phyloP scores from a whole-genome alignment of 2,329 filamentous ascomycete species.

The Blastomyces percursus region DNA sequence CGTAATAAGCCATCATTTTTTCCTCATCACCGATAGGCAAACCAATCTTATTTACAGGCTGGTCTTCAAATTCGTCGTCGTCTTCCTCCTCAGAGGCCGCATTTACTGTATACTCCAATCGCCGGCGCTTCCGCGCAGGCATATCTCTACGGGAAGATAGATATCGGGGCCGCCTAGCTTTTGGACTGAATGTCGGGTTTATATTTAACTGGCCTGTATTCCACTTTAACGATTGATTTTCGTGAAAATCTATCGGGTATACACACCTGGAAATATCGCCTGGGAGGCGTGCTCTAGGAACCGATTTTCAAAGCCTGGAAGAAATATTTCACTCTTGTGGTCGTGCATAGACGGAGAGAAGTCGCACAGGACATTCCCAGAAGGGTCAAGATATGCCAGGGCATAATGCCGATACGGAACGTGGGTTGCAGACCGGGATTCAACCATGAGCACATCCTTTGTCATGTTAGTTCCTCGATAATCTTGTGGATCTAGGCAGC shows the following conservation, averaged over 20 bases:
- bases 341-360: constrained; percentile 5
- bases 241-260: background rate
- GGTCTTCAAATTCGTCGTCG: background rate
- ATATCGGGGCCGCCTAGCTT: background rate
- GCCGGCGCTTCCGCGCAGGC: background rate
- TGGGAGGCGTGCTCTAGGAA: background rate
- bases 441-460: background rate
- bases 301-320: background rate
- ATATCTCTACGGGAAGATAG: background rate
- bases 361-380: constrained; percentile 3
- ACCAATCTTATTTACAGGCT: background rate
- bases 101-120: background rate
- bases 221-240: background rate
- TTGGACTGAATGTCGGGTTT: background rate
- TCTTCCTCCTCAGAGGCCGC: background rate
- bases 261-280: background rate
- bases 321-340: background rate
- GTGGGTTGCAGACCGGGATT: background rate
- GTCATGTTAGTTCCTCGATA: constrained; percentile 1
- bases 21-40: constrained; percentile 29
- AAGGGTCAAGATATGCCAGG: constrained; percentile 4
- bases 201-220: background rate
- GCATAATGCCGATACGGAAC: constrained; percentile 2
- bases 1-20: constrained; percentile 32
- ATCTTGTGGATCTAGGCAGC: background rate